phyloP scores from a whole-genome alignment of 208 protist genomes.

The Trypanosomatidae sp. region DNA sequence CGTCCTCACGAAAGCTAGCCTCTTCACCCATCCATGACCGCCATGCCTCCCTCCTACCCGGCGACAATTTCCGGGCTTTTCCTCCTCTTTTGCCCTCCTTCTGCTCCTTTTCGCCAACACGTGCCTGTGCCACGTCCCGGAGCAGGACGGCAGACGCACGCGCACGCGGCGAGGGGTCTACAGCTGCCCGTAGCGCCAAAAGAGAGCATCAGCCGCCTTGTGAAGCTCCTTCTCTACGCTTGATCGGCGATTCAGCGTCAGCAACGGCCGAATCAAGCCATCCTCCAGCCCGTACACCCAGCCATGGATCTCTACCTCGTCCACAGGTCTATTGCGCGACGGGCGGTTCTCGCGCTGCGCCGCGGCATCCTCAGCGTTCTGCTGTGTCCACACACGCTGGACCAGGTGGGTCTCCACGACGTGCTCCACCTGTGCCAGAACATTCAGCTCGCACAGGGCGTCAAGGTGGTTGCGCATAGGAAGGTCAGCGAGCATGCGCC shows the following conservation, averaged over 20 bases:
- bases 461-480: conserved; percentile 49
- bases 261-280: conserved; percentile 56
- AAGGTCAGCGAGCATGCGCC: conserved; percentile 50
- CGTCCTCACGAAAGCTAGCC: background rate
- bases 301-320: conserved; percentile 70
- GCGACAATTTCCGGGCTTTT: background rate
- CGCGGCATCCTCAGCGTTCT: conserved; percentile 53
- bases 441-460: conserved; percentile 75
- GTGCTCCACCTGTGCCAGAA: conserved; percentile 63
- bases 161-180: conserved; percentile 3
- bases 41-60: background rate
- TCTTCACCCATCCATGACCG: background rate
- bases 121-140: background rate
- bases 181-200: conserved; percentile 59
- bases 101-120: background rate
- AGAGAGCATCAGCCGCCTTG: conserved; percentile 58
- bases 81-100: background rate
- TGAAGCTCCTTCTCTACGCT: conserved; percentile 43
- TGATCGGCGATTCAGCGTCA: conserved; percentile 59
- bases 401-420: conserved; percentile 71
- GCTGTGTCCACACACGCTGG: conserved; percentile 41
- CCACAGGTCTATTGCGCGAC: conserved; percentile 23
- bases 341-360: conserved; percentile 29
- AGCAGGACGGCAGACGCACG: background rate
- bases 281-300: conserved; percentile 78